Percentiles rank a stretch among this genome's conserved stretches.
phyloP scores from a whole-genome alignment of 1,284 basidiomycete genomes.

The Crepidotus sp. region DNA sequence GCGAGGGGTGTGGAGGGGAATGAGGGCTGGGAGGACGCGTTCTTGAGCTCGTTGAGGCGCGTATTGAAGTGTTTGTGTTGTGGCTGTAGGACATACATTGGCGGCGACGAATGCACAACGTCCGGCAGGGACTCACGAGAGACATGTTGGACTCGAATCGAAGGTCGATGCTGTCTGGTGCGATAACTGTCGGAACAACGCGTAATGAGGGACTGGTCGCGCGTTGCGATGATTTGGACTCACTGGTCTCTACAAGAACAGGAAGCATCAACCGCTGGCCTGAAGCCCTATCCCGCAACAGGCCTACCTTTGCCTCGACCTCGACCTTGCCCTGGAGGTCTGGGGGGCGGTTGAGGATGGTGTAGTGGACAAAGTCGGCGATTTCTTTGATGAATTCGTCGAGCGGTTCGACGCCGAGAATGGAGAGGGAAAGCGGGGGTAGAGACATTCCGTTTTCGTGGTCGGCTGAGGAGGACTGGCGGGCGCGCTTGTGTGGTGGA shows the following conservation, averaged over 20 bases:
- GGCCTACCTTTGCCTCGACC: conserved; percentile 92
- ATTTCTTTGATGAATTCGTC: conserved; percentile 92
- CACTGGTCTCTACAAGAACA: conserved; percentile 82
- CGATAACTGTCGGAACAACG: conserved; percentile 35
- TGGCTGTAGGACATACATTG: conserved; percentile 34
- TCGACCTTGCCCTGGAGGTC: conserved; percentile 45
- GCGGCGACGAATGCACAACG: conserved; percentile 14
- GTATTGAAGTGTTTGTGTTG: conserved; percentile 85
- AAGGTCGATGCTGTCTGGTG: conserved; percentile 46
- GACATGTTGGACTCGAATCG: conserved; percentile 92
- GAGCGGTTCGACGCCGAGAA: conserved; percentile 86
- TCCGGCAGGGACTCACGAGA: conserved; percentile 41
- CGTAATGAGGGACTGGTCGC: conserved; percentile 12
- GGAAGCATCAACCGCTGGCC: conserved; percentile 63
- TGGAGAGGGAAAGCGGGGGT: conserved; percentile 77
- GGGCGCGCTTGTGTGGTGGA: conserved; percentile 28
- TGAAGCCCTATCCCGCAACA: conserved; percentile 54
- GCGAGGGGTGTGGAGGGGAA: conserved; percentile 52
- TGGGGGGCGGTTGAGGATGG: conserved; percentile 48
- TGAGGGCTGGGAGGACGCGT: conserved; percentile 38
- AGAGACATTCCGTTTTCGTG: conserved; percentile 24
- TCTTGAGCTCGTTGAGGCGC: conserved; percentile 73
- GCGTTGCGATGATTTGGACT: conserved; percentile 28
- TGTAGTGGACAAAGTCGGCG: conserved; percentile 82
- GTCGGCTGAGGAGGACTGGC: conserved; percentile 18